phyloP scores from a whole-genome alignment of 2,329 filamentous ascomycete species.

The Podosphaera fusca region DNA sequence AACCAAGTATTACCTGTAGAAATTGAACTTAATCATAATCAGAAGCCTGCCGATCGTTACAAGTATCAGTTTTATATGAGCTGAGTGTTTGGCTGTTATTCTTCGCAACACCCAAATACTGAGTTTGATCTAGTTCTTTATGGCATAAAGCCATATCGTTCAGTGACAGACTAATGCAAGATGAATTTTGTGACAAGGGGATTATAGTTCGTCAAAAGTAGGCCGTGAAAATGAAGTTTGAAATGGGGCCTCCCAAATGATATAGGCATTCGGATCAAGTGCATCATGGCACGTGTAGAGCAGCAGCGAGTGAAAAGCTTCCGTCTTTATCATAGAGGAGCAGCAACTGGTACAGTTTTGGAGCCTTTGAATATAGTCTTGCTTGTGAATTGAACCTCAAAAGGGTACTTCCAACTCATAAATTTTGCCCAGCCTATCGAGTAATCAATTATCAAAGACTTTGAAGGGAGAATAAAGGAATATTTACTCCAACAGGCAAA shows the following conservation, averaged over 20 bases:
- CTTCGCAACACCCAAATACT: too few species aligned
- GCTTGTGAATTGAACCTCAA: constrained; percentile 45
- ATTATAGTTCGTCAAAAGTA: not conserved
- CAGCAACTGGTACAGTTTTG: constrained; percentile 37
- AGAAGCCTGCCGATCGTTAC: too few species aligned
- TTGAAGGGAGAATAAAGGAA: not conserved
- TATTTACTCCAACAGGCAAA: constrained; percentile 87
- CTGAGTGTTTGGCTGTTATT: too few species aligned
- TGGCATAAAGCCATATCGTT: not conserved
- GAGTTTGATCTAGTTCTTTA: too few species aligned
- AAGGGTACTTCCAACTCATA: constrained; percentile 83
- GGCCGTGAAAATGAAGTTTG: not conserved
- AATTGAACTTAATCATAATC: not conserved
- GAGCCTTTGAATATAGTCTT: constrained; percentile 38
- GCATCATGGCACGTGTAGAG: not conserved
- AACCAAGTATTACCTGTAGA: not conserved
- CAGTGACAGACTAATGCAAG: not conserved
- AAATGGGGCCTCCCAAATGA: not conserved
- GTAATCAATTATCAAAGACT: constrained; percentile 2
- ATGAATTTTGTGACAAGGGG: not conserved
- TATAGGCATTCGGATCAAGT: not conserved
- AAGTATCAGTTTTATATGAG: too few species aligned
- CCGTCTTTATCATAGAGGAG: constrained; percentile 8
- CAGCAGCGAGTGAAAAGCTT: not conserved
- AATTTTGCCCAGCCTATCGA: constrained; percentile 63